Evolutionary conservation across 108 stramenopile species (phyloP).

Genomic region (Seminavis robusta): DNA sequence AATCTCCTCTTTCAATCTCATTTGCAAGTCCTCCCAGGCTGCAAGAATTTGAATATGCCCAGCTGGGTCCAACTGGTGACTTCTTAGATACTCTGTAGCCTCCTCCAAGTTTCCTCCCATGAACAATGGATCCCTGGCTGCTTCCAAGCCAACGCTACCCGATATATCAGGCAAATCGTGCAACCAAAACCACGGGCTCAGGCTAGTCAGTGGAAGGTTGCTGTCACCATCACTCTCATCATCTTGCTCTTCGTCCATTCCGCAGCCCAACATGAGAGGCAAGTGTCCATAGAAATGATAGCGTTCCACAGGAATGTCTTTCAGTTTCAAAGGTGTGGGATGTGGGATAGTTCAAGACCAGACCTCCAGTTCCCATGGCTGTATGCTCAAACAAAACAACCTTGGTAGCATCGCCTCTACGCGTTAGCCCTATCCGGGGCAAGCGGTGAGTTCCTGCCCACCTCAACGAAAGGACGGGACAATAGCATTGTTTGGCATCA

Average conservation of each 20-base stretch:
- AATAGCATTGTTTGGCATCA: too few relatives aligned
- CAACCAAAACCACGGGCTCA: background rate
- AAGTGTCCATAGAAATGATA: background rate
- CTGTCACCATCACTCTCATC: too few relatives aligned
- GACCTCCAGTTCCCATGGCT: conserved; percentile 1
- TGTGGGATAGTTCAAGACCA: conserved; percentile 4
- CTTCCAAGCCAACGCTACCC: background rate
- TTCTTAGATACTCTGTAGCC: background rate
- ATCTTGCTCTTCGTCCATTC: background rate
- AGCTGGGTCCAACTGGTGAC: background rate
- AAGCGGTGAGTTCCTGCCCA: too few relatives aligned
- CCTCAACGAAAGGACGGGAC: too few relatives aligned
- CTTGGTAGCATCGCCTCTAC: too few relatives aligned
- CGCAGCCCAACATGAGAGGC: background rate
- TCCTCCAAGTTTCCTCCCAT: background rate
- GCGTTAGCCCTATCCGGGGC: too few relatives aligned
- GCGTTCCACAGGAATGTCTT: background rate
- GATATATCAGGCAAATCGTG: background rate
- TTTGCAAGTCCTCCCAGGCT: background rate
- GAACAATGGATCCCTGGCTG: background rate
- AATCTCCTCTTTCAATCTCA: background rate
- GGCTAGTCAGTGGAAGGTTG: background rate
- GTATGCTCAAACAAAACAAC: conserved; percentile 5
- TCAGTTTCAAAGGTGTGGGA: background rate
- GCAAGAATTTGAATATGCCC: background rate